Evolutionary conservation across 257 asterid genomes (phyloP).

Genomic region (Coffea eugenioides): DNA sequence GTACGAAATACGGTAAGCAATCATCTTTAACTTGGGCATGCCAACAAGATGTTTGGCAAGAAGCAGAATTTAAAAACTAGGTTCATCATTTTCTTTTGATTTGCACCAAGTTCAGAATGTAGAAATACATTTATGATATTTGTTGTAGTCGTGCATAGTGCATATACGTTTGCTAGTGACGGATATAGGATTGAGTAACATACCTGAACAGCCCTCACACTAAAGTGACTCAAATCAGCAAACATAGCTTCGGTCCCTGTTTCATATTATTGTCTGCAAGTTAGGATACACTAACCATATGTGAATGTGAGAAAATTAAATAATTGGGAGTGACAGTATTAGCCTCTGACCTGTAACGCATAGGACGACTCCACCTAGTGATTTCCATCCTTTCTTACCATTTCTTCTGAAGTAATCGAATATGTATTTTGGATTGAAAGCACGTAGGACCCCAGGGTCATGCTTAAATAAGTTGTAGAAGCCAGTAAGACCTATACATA

Average conservation of each 20-base stretch:
- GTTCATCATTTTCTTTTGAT: too few species aligned
- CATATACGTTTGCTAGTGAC: background rate
- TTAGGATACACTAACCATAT: background rate
- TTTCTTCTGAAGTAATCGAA: slow-evolving; percentile 53
- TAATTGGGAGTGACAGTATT: too few species aligned
- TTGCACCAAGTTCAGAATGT: too few species aligned
- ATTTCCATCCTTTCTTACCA: slow-evolving; percentile 57
- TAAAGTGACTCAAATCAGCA: slow-evolving; percentile 81
- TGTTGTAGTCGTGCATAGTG: background rate
- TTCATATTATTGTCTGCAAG: background rate
- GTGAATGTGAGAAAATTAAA: background rate
- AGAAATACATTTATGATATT: background rate
- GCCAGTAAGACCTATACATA: slow-evolving; percentile 45
- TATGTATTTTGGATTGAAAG: slow-evolving; percentile 59
- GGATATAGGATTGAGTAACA: too few species aligned
- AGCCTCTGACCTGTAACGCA: slow-evolving; percentile 49
- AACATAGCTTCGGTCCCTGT: slow-evolving; percentile 86
- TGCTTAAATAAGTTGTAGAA: slow-evolving; percentile 49
- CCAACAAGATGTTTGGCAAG: too few species aligned
- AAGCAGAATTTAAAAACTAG: too few species aligned
- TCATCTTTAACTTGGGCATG: too few species aligned
- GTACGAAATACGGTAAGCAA: too few species aligned
- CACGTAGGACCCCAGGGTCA: slow-evolving; percentile 43
- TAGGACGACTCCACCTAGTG: slow-evolving; percentile 69
- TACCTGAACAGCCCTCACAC: slow-evolving; percentile 61